phyloP scores from a whole-genome alignment of 768 basidiomycete species.

The Tephrocybe sp. region DNA sequence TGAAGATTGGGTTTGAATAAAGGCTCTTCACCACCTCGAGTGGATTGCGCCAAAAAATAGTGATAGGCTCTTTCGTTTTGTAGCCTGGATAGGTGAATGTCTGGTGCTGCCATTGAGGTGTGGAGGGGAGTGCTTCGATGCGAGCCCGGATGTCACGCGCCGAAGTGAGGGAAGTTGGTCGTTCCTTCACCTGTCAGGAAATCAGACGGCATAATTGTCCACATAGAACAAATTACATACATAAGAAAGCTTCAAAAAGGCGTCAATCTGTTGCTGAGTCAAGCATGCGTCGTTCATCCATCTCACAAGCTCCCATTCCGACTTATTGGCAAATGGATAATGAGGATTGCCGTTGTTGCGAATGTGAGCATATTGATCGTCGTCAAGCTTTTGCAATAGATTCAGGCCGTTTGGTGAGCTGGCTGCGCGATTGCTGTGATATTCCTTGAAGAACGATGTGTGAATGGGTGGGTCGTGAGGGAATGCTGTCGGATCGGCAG shows the following conservation, averaged over 20 bases:
- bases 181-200: not conserved
- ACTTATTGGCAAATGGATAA: not conserved
- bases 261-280: no score
- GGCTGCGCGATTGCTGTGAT: not conserved
- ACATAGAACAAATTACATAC: not conserved
- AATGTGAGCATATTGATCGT: not conserved
- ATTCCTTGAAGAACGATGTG: no score
- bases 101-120: not conserved
- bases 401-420: not conserved
- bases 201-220: not conserved
- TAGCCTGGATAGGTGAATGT: not conserved
- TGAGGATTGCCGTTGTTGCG: not conserved
- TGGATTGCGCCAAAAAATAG: no score
- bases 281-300: not conserved
- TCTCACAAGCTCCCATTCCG: not conserved
- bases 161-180: no score
- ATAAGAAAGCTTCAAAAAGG: not conserved
- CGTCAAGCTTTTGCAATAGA: not conserved
- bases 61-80: constrained; percentile 1
- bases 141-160: not conserved
- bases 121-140: not conserved
- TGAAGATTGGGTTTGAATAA: no score
- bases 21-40: no score
- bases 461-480: not conserved
- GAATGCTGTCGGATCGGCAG: not conserved